Conservation (phyloP, 169 alveolate species). For the Plasmodium gallinaceum region DNA sequence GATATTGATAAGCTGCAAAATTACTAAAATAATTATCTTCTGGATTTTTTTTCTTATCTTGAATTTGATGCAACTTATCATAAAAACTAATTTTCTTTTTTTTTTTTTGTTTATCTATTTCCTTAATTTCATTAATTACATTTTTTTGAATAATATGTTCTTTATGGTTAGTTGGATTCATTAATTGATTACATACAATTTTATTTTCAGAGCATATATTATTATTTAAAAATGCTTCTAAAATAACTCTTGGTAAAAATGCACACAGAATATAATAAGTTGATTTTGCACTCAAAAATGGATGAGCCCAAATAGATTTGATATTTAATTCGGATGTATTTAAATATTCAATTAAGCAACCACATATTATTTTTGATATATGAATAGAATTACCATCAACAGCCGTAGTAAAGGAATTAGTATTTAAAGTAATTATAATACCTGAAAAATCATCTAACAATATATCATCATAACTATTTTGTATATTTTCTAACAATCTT, state of each 20-base stretch:
- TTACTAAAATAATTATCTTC: slow-evolving; percentile 27
- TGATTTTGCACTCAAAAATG: slow-evolving; percentile 83
- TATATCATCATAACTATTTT: slow-evolving; percentile 82
- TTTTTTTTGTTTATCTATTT: not conserved
- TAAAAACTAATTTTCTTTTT: slow-evolving; percentile 52
- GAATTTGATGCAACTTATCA: slow-evolving; percentile 18
- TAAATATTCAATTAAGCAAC: slow-evolving; percentile 85
- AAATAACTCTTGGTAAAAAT: slow-evolving; percentile 84
- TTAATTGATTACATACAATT: slow-evolving; percentile 49
- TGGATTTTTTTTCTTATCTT: not conserved
- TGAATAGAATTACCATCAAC: slow-evolving; percentile 47
- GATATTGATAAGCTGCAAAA: slow-evolving; percentile 45
- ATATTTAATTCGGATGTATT: slow-evolving; percentile 83
- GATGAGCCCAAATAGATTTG: slow-evolving; percentile 86
- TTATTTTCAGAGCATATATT: slow-evolving; percentile 41
- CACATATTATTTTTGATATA: slow-evolving; percentile 83
- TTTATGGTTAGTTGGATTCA: not conserved
- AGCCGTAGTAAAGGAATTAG: slow-evolving; percentile 69
- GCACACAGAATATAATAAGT: slow-evolving; percentile 83
- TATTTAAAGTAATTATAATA: slow-evolving; percentile 84
- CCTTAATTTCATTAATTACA: not conserved
- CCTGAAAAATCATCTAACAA: slow-evolving; percentile 85
- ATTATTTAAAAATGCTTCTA: slow-evolving; percentile 83
- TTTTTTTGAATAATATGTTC: not conserved
- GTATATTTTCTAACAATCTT: slow-evolving; percentile 80